Evolutionary conservation across 257 asterid genomes (phyloP), one percentile per base, ranked within the genome.

Genomic region (Scutellaria barbata): DNA sequence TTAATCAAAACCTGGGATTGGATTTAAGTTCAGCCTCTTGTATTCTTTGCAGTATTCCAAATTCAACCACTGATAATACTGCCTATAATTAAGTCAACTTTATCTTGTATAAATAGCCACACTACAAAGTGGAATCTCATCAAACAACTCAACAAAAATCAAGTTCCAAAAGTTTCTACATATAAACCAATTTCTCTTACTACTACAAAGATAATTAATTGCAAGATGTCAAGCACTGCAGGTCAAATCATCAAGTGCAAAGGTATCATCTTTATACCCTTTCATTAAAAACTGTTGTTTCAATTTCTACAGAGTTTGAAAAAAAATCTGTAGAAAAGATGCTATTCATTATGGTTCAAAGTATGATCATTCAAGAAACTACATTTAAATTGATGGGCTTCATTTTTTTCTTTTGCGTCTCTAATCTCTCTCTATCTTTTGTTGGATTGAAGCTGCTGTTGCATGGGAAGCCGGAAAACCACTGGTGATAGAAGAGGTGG

Each of bases 381-480:
- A 5, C 12, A 22, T 13, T n/a, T 48, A 46, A 22, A 14, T 22
- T 66, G 54, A 40, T 46, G 61, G 71, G 51, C 18, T 30, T 22
- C 1, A 22, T 22, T 22, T 22, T 22, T 22, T 22, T 22, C 25
- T 22, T 22, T 22, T 22, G 2, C 1, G 2, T 22, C 25, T 22
- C 25, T 22, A 22, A 22, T 22, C 25, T 22, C 25, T 22, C 25
- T 22, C 25, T 22, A 22, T 22, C 2, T 22, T 22, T 22, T 22
- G 25, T 22, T 22, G 25, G 25, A 22, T 22, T 22, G 72, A 77
- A 88, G 95, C 89, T 71, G 86, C 89, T 33, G 81, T 84, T 51
- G 81, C 90, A 71, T 89, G 96, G 92, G 86, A 80, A 45, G 69
- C 96, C 30, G 92, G 92, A 30, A 86, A 89, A 81, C 92, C 96